Evolutionary conservation across 257 asterid genomes (phyloP), one percentile per base, ranked within the genome.

Genomic region (Craterostigma plantagineum): DNA sequence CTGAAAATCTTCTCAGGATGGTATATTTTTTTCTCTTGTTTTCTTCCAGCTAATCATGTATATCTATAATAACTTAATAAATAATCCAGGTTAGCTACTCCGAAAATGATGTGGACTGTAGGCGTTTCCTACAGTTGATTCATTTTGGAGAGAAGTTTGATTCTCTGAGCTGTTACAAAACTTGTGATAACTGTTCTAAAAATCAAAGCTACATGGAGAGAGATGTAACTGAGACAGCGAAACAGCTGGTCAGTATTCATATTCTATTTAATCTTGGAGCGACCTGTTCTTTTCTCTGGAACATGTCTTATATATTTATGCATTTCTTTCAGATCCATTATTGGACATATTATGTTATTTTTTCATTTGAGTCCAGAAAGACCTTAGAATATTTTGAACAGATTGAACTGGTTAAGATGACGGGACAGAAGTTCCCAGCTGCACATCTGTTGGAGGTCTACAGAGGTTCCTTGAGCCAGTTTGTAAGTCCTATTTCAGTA

Each of bases 71-170:
- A 43, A 7, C 16, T 64, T 48, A 50, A 35, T 14, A 41, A 37
- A 58, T 27, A 43, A n/a, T 71, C 34, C 92, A 90, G 99, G 99
- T 90, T 55, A 67, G 92, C 72, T 90, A 90, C 77, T 70, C 71
- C 13, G 99, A 90, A 61, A 90, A 83, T 58, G 87, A 79, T 50
- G 91, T 69, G 35, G 99, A 90, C 55, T 90, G 99, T 55, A 74
- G 95, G 10, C 99, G 99, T 55, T 82, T 79, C 63, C 79, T 79
- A 59, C 95, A 83, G 53, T 81, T 90, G 55, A 62, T 79, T 58
- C 99, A 90, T 65, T 90, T 90, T 54, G 99, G 99, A n/a, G 99
- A 90, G 67, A 83, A 83, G 36, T 90, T 90, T 48, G 75, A 90
- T 62, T 63, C 94, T 56, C 48, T 61, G 42, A 77, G 61, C 62